These are phyloP conservation scores for Fusarium nisikadoi DNA, from an alignment of 2,329 filamentous ascomycete species.

Conservation along the genomic window DNA sequence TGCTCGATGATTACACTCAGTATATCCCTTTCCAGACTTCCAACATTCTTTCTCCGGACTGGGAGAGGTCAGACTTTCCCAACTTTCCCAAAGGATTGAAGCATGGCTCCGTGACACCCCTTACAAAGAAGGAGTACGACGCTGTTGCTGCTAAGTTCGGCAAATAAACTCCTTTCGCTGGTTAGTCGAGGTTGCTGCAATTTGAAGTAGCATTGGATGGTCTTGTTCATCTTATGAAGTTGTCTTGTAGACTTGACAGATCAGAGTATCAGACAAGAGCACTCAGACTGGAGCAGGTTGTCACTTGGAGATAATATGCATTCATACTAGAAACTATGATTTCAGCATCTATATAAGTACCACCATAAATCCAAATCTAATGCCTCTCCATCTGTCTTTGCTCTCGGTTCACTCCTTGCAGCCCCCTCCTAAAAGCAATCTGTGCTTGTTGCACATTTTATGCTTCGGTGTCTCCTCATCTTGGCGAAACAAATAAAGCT, in stretches of 20 bases:
- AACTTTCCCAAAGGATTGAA: slow-evolving; percentile 57
- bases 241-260: neutral
- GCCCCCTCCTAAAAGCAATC: too few species aligned
- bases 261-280: neutral
- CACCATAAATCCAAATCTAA: neutral
- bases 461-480: neutral
- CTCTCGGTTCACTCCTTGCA: neutral
- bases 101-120: slow-evolving; percentile 59
- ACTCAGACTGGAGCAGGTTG: neutral
- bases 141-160: slow-evolving; percentile 41
- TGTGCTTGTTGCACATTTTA: neutral
- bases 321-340: neutral
- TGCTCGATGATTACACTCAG: slow-evolving; percentile 57
- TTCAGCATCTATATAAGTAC: neutral
- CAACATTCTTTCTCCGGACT: slow-evolving; percentile 47
- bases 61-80: slow-evolving; percentile 49
- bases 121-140: slow-evolving; percentile 55
- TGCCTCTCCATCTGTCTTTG: neutral
- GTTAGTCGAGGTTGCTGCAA: neutral
- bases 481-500: neutral
- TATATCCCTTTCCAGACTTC: slow-evolving; percentile 58
- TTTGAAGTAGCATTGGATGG: neutral
- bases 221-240: neutral
- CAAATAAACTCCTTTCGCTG: neutral
- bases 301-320: neutral